A percentile compares a stretch with the other conserved stretches of the same genome.
phyloP scores from a whole-genome alignment of 768 basidiomycete genomes.

The Mycena amicta region DNA sequence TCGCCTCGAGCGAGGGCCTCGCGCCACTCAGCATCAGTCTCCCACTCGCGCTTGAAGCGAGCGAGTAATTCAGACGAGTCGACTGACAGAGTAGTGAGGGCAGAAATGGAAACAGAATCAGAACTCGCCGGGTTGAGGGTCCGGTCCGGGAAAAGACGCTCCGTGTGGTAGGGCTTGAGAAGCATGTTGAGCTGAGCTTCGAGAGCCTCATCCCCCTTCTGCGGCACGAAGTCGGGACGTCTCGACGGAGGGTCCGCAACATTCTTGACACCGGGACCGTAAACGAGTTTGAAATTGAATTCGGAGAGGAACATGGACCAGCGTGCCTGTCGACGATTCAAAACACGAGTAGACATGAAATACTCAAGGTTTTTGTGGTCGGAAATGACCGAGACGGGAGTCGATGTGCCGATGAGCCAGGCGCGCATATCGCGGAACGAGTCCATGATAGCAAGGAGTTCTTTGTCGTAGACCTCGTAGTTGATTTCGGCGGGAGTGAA shows the following conservation, averaged over 20 bases:
- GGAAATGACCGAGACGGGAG: constrained; percentile 23
- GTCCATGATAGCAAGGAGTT: constrained; percentile 43
- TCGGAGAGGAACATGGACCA: constrained; percentile 34
- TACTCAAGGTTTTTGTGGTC: constrained; percentile 28
- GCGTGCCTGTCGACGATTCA: constrained; percentile 38
- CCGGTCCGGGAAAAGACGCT: constrained; percentile 22
- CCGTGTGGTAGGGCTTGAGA: constrained; percentile 13
- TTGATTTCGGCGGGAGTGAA: constrained; percentile 35
- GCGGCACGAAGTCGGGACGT: constrained; percentile 31
- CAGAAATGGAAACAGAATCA: constrained; percentile 17
- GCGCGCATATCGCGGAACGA: constrained; percentile 31
- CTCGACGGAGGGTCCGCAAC: constrained; percentile 35
- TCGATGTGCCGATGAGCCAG: constrained; percentile 32
- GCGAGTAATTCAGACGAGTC: constrained; percentile 35
- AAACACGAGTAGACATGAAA: constrained; percentile 33
- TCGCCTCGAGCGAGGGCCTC: too few relatives aligned
- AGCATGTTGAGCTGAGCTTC: constrained; percentile 22
- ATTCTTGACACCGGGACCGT: constrained; percentile 22
- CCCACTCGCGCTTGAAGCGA: too few relatives aligned
- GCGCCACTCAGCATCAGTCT: too few relatives aligned
- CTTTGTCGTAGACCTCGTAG: constrained; percentile 47
- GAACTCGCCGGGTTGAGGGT: constrained; percentile 1
- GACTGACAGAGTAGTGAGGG: constrained; percentile 33
- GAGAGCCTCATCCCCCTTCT: constrained; percentile 28
- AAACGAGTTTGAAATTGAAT: constrained; percentile 17